phyloP scores from a whole-genome alignment of 2,329 filamentous ascomycete genomes.

The Aspergillus felis region DNA sequence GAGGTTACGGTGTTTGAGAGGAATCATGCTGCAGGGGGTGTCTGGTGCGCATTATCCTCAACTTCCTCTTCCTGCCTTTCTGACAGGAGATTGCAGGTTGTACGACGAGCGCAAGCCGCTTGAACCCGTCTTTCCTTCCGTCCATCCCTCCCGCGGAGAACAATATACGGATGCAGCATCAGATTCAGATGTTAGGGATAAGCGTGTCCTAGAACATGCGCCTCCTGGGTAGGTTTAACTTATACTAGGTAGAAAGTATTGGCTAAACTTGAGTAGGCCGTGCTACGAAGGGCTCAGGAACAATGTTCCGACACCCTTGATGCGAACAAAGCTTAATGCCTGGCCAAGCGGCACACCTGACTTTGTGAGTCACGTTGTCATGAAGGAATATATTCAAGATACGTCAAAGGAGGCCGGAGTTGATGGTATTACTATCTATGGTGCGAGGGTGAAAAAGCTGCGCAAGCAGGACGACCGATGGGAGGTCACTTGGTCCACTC shows the following conservation, averaged over 20 bases:
- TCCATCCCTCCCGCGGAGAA: slow-evolving; percentile 15
- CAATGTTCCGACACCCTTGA: slow-evolving; percentile 51
- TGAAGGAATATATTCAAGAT: slow-evolving; percentile 60
- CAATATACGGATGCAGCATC: neutral
- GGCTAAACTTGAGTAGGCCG: slow-evolving; percentile 33
- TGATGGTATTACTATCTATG: slow-evolving; percentile 48
- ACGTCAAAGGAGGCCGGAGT: slow-evolving; percentile 52
- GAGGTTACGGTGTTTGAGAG: slow-evolving; percentile 55
- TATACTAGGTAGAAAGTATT: too few species aligned
- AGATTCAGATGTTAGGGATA: neutral
- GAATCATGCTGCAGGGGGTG: slow-evolving; percentile 49
- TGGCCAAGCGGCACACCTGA: slow-evolving; percentile 61
- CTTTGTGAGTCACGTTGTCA: slow-evolving; percentile 53
- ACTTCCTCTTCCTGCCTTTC: neutral
- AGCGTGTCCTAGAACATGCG: slow-evolving; percentile 35
- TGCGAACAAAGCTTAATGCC: slow-evolving; percentile 46
- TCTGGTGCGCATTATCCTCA: slow-evolving; percentile 46
- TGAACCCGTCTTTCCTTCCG: slow-evolving; percentile 43
- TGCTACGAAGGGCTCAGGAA: slow-evolving; percentile 53
- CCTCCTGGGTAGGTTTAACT: slow-evolving; percentile 45
- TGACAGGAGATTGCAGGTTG: slow-evolving; percentile 33
- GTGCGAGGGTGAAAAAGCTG: slow-evolving; percentile 56
- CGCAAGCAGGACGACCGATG: slow-evolving; percentile 49
- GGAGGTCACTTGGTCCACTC: slow-evolving; percentile 48
- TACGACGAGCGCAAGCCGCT: slow-evolving; percentile 48